phyloP scores from a whole-genome alignment of 176 grass and related monocot species.

The Oryza punctata region DNA sequence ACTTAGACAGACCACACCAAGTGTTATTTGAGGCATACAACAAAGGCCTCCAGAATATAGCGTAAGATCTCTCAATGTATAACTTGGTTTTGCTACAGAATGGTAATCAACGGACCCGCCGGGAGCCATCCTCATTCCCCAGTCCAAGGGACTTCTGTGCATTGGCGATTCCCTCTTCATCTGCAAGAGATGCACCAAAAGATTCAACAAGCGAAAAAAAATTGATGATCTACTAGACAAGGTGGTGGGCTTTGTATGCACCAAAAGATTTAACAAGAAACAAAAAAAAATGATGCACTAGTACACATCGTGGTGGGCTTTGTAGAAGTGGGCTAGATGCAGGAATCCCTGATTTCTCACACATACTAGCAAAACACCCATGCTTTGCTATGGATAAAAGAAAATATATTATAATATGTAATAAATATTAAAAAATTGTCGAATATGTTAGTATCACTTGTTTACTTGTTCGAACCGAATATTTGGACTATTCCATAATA shows the following conservation, averaged over 20 bases:
- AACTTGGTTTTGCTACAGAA: background rate
- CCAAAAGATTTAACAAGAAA: constrained; percentile 23
- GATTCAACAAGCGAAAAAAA: background rate
- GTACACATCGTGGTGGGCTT: background rate
- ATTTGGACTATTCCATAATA: too few relatives aligned
- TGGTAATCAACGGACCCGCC: constrained; percentile 52
- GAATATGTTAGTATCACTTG: too few relatives aligned
- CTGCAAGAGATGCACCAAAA: constrained; percentile 45
- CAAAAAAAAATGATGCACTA: background rate
- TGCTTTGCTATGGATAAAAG: too few relatives aligned
- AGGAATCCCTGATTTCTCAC: background rate
- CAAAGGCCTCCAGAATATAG: background rate
- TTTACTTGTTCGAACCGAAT: too few relatives aligned
- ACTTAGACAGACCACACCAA: background rate
- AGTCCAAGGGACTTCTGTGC: constrained; percentile 88
- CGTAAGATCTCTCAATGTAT: background rate
- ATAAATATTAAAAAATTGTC: too few relatives aligned
- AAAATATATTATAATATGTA: too few relatives aligned
- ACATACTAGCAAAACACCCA: too few relatives aligned
- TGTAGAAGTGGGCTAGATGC: background rate
- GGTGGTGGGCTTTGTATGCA: background rate
- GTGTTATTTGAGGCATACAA: constrained; percentile 22
- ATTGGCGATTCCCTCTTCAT: constrained; percentile 81
- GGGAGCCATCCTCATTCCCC: constrained; percentile 62
- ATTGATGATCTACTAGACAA: constrained; percentile 1